Conservation (phyloP, 1,284 basidiomycete species). For the Cutaneotrichosporon spelunceum region DNA sequence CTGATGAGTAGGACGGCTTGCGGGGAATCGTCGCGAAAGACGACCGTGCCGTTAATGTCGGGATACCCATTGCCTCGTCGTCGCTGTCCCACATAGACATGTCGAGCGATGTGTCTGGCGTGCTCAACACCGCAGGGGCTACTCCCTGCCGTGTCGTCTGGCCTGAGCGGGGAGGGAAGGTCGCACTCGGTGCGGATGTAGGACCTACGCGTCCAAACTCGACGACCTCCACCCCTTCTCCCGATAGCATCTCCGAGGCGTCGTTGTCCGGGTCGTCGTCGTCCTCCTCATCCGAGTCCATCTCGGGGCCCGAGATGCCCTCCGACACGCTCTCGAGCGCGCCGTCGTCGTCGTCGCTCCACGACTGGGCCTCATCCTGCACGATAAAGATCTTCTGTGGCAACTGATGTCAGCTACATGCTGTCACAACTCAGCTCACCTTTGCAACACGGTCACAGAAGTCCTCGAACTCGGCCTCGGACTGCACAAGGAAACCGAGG, state of each 20-base stretch:
- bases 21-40: slow-evolving; percentile 3
- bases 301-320: slow-evolving; percentile 45
- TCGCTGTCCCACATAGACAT: slow-evolving; percentile 5
- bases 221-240: slow-evolving; percentile 4
- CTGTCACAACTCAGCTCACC: slow-evolving; percentile 54
- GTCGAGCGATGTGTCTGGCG: slow-evolving; percentile 3
- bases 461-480: slow-evolving; percentile 79
- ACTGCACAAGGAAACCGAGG: slow-evolving; percentile 80
- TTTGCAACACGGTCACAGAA: slow-evolving; percentile 66
- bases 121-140: too few species aligned
- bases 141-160: not conserved
- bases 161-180: not conserved
- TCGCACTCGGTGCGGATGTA: not conserved
- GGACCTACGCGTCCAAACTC: slow-evolving; percentile 18
- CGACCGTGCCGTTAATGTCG: not conserved
- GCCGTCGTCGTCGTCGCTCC: slow-evolving; percentile 69
- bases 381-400: slow-evolving; percentile 75
- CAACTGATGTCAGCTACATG: slow-evolving; percentile 52
- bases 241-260: slow-evolving; percentile 2
- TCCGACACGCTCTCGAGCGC: slow-evolving; percentile 76
- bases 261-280: slow-evolving; percentile 15
- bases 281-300: slow-evolving; percentile 12
- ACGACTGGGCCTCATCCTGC: slow-evolving; percentile 77
- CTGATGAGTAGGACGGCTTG: slow-evolving; percentile 3
- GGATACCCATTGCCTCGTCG: not conserved